Evolutionary conservation across 1,139 yeast species (phyloP), one percentile per base, ranked within the genome.

Genomic region (Lodderomyces theae): DNA sequence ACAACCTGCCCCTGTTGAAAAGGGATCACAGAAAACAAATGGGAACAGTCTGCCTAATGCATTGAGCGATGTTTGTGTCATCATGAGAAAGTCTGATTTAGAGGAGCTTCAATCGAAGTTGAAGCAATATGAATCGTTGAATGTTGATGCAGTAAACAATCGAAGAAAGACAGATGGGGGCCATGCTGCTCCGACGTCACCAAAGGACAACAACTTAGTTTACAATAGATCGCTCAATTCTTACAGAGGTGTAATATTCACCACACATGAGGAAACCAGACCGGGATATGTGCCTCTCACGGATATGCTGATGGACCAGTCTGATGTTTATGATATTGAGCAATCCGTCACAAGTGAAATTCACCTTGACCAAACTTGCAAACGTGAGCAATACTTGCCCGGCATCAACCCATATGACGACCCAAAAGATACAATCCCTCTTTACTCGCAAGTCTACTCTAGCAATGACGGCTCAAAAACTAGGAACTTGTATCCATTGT

Each of bases 401-500:
- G 60, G 61, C 4, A 35, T 54, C 5, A 60, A 62, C 38, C 67
- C 67, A 2, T 60, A 54, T 42, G 48, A 44, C 15, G 44, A 44
- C 30, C 47, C 50, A 2, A 47, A 52, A 9, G 66, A 60, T 37
- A 50, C 54, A 0, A 63, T 73, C 37, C 63, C 71, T 42, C 66
- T 74, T 39, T 69, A 63, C 49, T 68, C 61, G 21, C 68, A 69
- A 9, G 66, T 63, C 17, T 37, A 29, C 8, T 15, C 25, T 4
- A 18, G 34, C 21, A 30, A 35, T 43, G 39, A 32, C 19, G 44
- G 54, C 64, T 63, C 77, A 0, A 57, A 72, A 26, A 19, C 28
- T 6, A 55, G 69, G 26, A 68, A 68, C 41, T 67, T 65, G 49
- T 79, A 79, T 0, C 79, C 80, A 0, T 63, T 74, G 39, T 54